A percentile compares a stretch with the other conserved stretches of the same genome.
phyloP scores from a whole-genome alignment of 2,329 filamentous ascomycete genomes.

The Metarhizium brunneum region DNA sequence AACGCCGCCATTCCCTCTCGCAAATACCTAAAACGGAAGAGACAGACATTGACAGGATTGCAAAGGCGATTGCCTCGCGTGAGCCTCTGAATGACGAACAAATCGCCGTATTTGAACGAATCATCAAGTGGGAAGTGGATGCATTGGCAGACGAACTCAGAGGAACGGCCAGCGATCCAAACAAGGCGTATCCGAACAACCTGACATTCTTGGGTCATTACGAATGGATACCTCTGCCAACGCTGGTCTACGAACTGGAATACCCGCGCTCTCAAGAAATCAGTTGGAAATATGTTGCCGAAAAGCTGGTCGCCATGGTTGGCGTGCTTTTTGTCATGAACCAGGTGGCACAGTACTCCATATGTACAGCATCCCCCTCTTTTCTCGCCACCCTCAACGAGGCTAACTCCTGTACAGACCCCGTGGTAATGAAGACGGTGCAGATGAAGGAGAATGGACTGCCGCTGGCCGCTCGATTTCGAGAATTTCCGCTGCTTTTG shows the following conservation, averaged over 20 bases:
- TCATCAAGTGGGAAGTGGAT: slow-evolving; percentile 59
- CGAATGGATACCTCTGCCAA: slow-evolving; percentile 67
- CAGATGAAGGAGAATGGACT: slow-evolving; percentile 58
- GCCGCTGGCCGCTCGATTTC: slow-evolving; percentile 50
- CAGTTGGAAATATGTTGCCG: slow-evolving; percentile 65
- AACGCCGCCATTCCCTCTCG: slow-evolving; percentile 31
- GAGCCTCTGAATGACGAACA: slow-evolving; percentile 53
- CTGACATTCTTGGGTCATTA: slow-evolving; percentile 55
- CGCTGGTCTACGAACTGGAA: slow-evolving; percentile 69
- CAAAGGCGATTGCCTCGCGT: slow-evolving; percentile 50
- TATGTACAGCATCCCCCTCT: slow-evolving; percentile 33
- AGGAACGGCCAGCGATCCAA: slow-evolving; percentile 45
- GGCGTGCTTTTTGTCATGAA: slow-evolving; percentile 73
- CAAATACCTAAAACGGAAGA: slow-evolving; percentile 27
- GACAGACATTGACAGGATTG: slow-evolving; percentile 49
- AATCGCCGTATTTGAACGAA: slow-evolving; percentile 51
- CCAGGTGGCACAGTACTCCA: slow-evolving; percentile 65
- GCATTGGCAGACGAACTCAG: slow-evolving; percentile 54
- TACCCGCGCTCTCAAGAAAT: slow-evolving; percentile 61
- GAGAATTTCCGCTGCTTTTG: slow-evolving; percentile 65
- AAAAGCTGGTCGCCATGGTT: slow-evolving; percentile 62
- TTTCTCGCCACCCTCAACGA: neutral
- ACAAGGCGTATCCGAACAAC: slow-evolving; percentile 57
- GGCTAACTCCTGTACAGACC: slow-evolving; percentile 32
- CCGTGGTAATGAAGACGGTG: slow-evolving; percentile 58